phyloP scores from a whole-genome alignment of 129 eudicot species.

The Pulicaria dysenterica region DNA sequence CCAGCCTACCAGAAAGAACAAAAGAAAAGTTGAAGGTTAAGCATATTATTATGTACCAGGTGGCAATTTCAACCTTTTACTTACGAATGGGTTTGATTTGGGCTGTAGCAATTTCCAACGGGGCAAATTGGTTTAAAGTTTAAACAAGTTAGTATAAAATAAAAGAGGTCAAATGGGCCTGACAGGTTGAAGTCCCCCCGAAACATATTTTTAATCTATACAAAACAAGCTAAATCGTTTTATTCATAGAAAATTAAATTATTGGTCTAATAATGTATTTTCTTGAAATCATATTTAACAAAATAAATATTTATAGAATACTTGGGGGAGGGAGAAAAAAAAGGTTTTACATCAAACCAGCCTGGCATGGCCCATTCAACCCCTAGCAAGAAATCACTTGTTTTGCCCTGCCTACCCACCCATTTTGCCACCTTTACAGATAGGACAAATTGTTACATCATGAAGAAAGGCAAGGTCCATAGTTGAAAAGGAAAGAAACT shows the following conservation, averaged over 20 bases:
- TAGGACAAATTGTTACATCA: constrained; percentile 1
- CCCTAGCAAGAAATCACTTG: not conserved
- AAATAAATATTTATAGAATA: too few relatives aligned
- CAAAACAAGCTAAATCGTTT: not conserved
- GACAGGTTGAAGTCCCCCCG: not conserved
- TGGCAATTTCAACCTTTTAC: not conserved
- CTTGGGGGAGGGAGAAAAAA: too few relatives aligned
- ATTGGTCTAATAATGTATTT: not conserved
- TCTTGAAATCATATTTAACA: not conserved
- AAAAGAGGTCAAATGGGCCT: not conserved
- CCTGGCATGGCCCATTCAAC: too few relatives aligned
- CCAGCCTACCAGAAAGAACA: constrained; percentile 48
- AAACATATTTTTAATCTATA: not conserved
- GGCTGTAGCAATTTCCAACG: not conserved
- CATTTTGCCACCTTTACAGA: not conserved
- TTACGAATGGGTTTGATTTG: not conserved
- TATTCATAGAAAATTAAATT: not conserved
- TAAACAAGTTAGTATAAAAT: not conserved
- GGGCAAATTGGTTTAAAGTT: not conserved
- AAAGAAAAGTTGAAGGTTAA: not conserved
- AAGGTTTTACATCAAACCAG: too few relatives aligned
- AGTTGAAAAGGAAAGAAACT: not conserved
- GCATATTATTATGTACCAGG: not conserved
- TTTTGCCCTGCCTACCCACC: not conserved
- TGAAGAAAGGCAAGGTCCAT: not conserved